A percentile compares a stretch with the other conserved stretches of the same genome.
Conservation (phyloP, 495 filamentous ascomycete species). For the Podospora australis region DNA sequence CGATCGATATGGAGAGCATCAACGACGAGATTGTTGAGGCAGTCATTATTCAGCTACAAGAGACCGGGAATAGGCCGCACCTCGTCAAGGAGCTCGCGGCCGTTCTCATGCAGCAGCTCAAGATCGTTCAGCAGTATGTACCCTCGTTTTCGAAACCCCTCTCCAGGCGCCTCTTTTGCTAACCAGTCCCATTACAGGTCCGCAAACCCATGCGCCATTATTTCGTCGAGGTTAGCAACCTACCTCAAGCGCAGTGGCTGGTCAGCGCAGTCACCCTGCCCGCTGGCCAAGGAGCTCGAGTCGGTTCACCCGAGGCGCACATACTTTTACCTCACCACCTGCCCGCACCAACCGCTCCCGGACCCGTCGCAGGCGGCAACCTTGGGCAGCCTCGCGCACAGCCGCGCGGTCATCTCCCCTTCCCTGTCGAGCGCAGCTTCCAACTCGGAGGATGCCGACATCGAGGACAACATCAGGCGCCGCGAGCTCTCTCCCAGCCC, state of each 20-base stretch:
- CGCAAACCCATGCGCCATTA: slow-evolving; percentile 88
- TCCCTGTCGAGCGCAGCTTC: slow-evolving; percentile 70
- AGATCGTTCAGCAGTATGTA: slow-evolving; percentile 85
- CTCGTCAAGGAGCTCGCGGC: slow-evolving; percentile 89
- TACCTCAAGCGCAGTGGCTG: slow-evolving; percentile 82
- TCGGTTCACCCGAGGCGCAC: slow-evolving; percentile 88
- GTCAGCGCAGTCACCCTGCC: slow-evolving; percentile 75
- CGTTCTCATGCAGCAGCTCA: slow-evolving; percentile 66
- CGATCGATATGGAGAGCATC: slow-evolving; percentile 80
- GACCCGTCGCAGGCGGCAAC: slow-evolving; percentile 48
- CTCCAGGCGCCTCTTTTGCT: slow-evolving; percentile 17
- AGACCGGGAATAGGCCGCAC: slow-evolving; percentile 87
- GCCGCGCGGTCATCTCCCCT: slow-evolving; percentile 65
- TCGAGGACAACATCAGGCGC: slow-evolving; percentile 54
- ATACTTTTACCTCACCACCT: slow-evolving; percentile 90
- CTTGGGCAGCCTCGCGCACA: slow-evolving; percentile 36
- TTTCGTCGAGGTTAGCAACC: slow-evolving; percentile 81
- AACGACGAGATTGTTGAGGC: slow-evolving; percentile 92
- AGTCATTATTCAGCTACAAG: slow-evolving; percentile 84
- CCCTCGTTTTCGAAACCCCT: not conserved
- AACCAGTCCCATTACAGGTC: slow-evolving; percentile 55
- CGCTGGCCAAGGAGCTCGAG: slow-evolving; percentile 86
- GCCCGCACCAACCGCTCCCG: slow-evolving; percentile 74
- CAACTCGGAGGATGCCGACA: slow-evolving; percentile 62
- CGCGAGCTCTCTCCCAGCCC: slow-evolving; percentile 79